Conservation (phyloP, 139 green algal genomes). For the Asterochloris sp. region DNA sequence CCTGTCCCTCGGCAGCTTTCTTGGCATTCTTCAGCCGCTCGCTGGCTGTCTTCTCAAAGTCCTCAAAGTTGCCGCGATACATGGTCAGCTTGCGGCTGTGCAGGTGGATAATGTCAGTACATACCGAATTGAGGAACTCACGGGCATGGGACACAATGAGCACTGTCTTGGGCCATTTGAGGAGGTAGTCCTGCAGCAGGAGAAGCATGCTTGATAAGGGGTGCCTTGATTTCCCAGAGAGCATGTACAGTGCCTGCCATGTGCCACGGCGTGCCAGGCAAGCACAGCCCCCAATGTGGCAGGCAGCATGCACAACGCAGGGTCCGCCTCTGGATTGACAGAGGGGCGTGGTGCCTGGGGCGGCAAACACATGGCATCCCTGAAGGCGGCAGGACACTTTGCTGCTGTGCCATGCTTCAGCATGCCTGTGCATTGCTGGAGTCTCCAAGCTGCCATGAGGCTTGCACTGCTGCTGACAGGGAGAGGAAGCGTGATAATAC, state of each 20-base stretch:
- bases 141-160: slow-evolving; percentile 82
- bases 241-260: too few relatives aligned
- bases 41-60: slow-evolving; percentile 68
- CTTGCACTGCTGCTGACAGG: neutral
- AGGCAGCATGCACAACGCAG: too few relatives aligned
- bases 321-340: too few relatives aligned
- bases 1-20: slow-evolving; percentile 64
- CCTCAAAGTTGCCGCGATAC: slow-evolving; percentile 79
- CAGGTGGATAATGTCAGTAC: slow-evolving; percentile 84
- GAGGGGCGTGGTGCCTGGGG: too few relatives aligned
- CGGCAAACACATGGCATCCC: too few relatives aligned
- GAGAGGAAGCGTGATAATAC: neutral
- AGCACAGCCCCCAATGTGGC: too few relatives aligned
- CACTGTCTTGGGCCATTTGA: slow-evolving; percentile 78
- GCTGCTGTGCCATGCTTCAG: too few relatives aligned
- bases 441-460: too few relatives aligned
- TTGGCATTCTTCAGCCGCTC: slow-evolving; percentile 53
- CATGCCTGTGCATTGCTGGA: too few relatives aligned
- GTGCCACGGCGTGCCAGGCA: too few relatives aligned
- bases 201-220: neutral
- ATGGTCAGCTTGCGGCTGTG: slow-evolving; percentile 55
- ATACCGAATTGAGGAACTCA: slow-evolving; percentile 85
- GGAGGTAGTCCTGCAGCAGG: slow-evolving; percentile 51
- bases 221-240: too few relatives aligned
- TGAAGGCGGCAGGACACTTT: too few relatives aligned